These are phyloP conservation scores for Falciphora oryzae DNA, from an alignment of 2,329 filamentous ascomycete genomes.

Conservation along the genomic window DNA sequence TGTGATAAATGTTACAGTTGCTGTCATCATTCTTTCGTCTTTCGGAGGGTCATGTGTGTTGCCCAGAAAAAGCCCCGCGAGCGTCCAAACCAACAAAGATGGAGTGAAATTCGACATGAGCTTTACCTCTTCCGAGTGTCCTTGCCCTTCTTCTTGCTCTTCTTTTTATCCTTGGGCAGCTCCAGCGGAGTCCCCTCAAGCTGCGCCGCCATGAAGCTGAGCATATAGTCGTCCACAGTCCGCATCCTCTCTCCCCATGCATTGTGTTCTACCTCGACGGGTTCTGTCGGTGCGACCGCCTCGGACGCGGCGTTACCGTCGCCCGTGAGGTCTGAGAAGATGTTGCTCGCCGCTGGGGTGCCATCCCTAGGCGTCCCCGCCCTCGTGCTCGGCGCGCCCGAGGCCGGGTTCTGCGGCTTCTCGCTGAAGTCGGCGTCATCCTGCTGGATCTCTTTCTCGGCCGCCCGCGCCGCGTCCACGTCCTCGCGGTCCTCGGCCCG, in stretches of 20 bases:
- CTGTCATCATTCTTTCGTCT: not conserved
- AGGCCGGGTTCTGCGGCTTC: constrained; percentile 38
- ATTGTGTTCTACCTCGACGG: constrained; percentile 44
- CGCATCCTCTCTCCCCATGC: constrained; percentile 52
- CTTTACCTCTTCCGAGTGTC: constrained; percentile 46
- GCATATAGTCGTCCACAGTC: constrained; percentile 71
- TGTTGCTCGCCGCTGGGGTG: constrained; percentile 23
- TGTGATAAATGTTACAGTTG: not conserved
- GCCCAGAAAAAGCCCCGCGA: not conserved
- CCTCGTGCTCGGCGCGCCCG: constrained; percentile 43
- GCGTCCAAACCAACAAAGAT: not conserved
- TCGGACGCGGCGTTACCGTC: constrained; percentile 9
- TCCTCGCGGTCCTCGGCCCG: constrained; percentile 92
- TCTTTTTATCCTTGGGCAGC: constrained; percentile 59
- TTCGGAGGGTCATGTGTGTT: not conserved
- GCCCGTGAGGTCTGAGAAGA: constrained; percentile 26
- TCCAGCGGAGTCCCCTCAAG: constrained; percentile 55
- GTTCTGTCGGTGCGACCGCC: constrained; percentile 19
- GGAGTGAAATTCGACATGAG: not conserved
- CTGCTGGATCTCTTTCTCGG: constrained; percentile 81
- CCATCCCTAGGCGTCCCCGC: constrained; percentile 45
- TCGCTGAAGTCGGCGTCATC: constrained; percentile 84
- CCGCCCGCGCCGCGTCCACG: constrained; percentile 77
- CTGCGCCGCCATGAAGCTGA: constrained; percentile 59
- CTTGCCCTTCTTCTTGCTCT: constrained; percentile 53